Base-by-base conservation (phyloP, 345 rosid genomes). In the Rhodomyrtus tomentosa region DNA sequence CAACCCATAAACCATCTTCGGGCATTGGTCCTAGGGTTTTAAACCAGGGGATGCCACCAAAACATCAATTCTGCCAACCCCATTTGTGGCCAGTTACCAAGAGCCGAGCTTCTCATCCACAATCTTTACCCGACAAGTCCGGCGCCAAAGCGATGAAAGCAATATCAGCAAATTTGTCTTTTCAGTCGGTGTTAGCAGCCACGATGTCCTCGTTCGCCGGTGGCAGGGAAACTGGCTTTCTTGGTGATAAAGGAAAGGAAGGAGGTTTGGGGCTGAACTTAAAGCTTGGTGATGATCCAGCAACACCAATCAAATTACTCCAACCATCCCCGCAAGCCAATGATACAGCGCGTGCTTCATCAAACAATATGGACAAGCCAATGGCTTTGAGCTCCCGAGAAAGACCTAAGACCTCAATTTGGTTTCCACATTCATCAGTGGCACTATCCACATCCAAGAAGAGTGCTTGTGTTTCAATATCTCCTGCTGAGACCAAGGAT, bases 141-240 rank as follows among this genome's bases (percentile, higher is more conserved):
- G 86, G 29, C 27, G 42, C 87, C 5, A 90, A 89, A 38, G 87
- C 90, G 20, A 86, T 87, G 25, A 83, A 88, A 85, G 90, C 82
- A 38, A 88, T 89, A 55, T 83, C 93, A 13, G 85, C 90, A 32
- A 87, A 88, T 49, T 89, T 88, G 29, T 85, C 42, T 59, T 88
- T 89, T 68, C 86, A 87, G 25, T 87, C 89, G 7, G 90, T 89
- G n/a, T 82, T 90, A 56, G 88, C 88, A 10, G 89, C 90, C 25
- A 89, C 91, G 52, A 82, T 91, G 81, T 84, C 90, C 11, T 86
- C 91, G 48, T 81, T 83, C 21, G 85, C 83, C 7, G 87, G 86
- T 20, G 82, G 32, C 52, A 82, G 86, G 20, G 83, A 51, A 25
- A 81, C 68, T 10, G 68, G 56, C 76, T 62, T 8, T 62, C 76